Percentiles rank a stretch among this genome's conserved stretches.
Evolutionary conservation across 768 basidiomycete species (phyloP).

Genomic region (Chalciporus pseudorubinellus): DNA sequence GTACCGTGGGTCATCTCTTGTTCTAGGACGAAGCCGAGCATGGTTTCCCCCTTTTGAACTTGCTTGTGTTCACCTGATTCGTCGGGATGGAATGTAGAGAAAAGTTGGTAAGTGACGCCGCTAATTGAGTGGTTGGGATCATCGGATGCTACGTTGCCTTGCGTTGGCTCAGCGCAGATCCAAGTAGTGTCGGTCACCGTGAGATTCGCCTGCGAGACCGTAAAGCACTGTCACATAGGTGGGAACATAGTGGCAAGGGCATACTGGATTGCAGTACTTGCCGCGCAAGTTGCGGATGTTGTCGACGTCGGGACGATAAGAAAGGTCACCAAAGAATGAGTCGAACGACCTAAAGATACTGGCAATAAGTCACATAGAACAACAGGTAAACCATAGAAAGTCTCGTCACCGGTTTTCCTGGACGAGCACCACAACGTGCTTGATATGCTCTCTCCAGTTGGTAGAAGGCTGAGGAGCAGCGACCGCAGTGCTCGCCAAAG

Average conservation of each 20-base stretch:
- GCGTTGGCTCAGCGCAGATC: conserved; percentile 20
- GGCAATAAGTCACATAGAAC: too few relatives aligned
- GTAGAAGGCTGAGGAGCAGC: conserved; percentile 1
- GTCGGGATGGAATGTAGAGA: conserved; percentile 21
- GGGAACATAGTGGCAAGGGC: neutral
- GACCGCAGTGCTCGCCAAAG: neutral
- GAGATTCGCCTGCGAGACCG: conserved; percentile 9
- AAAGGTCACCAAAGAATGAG: conserved; percentile 27
- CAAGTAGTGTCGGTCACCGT: conserved; percentile 10
- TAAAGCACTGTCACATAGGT: neutral
- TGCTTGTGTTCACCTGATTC: conserved; percentile 5
- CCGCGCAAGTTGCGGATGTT: conserved; percentile 20
- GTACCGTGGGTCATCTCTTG: conserved; percentile 16
- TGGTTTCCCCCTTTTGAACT: conserved; percentile 7
- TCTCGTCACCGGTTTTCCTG: conserved; percentile 23
- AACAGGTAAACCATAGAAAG: neutral
- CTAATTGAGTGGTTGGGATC: conserved; percentile 27
- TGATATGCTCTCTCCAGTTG: conserved; percentile 24
- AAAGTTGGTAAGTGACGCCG: conserved; percentile 23
- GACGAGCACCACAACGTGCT: conserved; percentile 27
- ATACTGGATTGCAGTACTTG: conserved; percentile 25
- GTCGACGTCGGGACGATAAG: conserved; percentile 22
- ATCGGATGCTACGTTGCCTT: conserved; percentile 20
- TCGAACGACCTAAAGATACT: conserved; percentile 22
- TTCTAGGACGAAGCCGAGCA: conserved; percentile 24